Conservation (phyloP, 768 basidiomycete species). For the Jaapia argillacea region DNA sequence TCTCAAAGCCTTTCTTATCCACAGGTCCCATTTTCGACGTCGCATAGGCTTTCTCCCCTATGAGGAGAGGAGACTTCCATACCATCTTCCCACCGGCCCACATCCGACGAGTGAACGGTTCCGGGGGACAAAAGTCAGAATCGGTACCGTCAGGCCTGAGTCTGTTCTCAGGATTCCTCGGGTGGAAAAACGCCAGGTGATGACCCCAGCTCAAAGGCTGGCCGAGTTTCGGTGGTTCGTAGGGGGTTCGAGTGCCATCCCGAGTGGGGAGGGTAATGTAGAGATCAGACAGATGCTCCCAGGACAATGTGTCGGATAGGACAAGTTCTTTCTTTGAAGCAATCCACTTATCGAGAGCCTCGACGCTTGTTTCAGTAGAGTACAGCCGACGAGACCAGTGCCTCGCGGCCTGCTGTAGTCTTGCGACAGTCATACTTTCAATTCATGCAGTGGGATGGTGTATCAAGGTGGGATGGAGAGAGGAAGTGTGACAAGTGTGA, state of each 20-base stretch:
- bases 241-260: conserved; percentile 38
- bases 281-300: conserved; percentile 52
- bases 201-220: conserved; percentile 48
- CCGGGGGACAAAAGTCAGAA: conserved; percentile 58
- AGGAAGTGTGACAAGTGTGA: no score
- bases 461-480: no score
- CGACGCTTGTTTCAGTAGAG: no score
- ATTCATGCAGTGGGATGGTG: no score
- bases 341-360: conserved; percentile 53
- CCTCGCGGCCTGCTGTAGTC: no score
- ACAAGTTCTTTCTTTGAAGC: conserved; percentile 33
- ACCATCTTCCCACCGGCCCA: conserved; percentile 67
- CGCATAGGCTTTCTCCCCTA: conserved; percentile 44
- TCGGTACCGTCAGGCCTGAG: conserved; percentile 68
- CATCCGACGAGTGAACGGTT: conserved; percentile 71
- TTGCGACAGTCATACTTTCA: no score
- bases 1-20: conserved; percentile 57
- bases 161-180: conserved; percentile 41
- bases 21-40: conserved; percentile 38
- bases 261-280: conserved; percentile 67
- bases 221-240: conserved; percentile 28
- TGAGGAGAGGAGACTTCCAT: conserved; percentile 47
- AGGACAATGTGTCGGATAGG: conserved; percentile 38
- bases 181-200: conserved; percentile 69
- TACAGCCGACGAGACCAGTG: no score